phyloP scores from a whole-genome alignment of 768 basidiomycete genomes.

The Grammothele lineata region DNA sequence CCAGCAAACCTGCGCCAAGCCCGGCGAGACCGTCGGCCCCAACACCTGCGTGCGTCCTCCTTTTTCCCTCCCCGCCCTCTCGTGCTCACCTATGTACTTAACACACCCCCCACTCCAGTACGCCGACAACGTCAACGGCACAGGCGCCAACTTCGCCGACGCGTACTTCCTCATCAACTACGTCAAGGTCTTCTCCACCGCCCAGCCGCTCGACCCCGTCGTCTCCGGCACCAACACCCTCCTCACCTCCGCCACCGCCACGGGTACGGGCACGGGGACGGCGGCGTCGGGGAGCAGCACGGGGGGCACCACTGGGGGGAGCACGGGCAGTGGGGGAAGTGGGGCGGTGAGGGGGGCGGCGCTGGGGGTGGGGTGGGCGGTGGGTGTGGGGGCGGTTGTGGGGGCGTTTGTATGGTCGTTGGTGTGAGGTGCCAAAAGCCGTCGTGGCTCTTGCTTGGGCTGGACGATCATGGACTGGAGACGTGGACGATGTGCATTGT shows the following conservation, averaged over 20 bases:
- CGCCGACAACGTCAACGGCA: constrained; percentile 44
- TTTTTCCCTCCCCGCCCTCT: neutral
- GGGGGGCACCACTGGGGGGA: neutral
- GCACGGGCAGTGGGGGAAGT: neutral
- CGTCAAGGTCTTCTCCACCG: constrained; percentile 44
- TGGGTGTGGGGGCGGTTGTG: constrained; percentile 7
- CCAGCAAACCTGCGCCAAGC: constrained; percentile 34
- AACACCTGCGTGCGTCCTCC: constrained; percentile 25
- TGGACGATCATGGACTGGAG: no score
- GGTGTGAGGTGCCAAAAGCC: constrained; percentile 5
- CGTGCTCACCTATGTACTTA: neutral
- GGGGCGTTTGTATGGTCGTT: constrained; percentile 9
- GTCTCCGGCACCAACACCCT: constrained; percentile 5
- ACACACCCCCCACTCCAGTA: constrained; percentile 24
- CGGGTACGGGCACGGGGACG: neutral
- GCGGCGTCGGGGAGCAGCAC: neutral
- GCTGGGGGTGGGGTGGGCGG: neutral
- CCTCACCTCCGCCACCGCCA: neutral
- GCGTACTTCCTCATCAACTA: constrained; percentile 62
- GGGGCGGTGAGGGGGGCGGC: neutral
- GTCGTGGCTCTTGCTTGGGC: no score
- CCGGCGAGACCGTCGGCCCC: constrained; percentile 29
- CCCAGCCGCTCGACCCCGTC: constrained; percentile 4
- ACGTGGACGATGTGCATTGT: no score
- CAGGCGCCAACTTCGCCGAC: constrained; percentile 31